Evolutionary conservation across 768 basidiomycete genomes (phyloP).

Genomic region (Rubroboletus pulcherrimus): DNA sequence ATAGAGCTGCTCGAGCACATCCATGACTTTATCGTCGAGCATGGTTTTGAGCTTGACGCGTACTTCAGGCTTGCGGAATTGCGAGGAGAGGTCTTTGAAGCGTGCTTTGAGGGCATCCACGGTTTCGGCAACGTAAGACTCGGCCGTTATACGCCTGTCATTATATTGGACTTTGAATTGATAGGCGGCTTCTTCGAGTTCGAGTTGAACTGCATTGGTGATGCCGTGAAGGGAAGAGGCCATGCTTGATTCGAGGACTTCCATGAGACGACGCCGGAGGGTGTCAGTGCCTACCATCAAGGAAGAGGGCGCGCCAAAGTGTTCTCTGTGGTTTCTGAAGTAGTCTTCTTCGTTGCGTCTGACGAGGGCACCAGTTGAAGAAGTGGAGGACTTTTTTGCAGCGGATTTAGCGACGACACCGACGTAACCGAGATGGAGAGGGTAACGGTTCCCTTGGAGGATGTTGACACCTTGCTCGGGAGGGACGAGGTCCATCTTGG

Average conservation of each 20-base stretch:
- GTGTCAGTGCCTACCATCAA: constrained; percentile 92
- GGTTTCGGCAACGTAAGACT: constrained; percentile 97
- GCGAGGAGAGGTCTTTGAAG: constrained; percentile 80
- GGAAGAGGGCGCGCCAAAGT: constrained; percentile 58
- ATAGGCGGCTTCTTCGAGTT: constrained; percentile 94
- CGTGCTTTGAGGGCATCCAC: constrained; percentile 88
- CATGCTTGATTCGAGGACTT: constrained; percentile 97
- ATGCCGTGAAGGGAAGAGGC: constrained; percentile 93
- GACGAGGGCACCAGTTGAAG: constrained; percentile 45
- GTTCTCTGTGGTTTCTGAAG: constrained; percentile 58
- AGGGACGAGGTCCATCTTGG: constrained; percentile 97
- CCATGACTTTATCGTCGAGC: constrained; percentile 96
- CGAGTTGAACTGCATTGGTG: constrained; percentile 94
- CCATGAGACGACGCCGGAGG: constrained; percentile 87
- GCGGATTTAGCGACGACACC: constrained; percentile 89
- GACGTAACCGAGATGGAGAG: constrained; percentile 95
- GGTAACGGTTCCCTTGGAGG: constrained; percentile 86
- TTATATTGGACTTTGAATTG: constrained; percentile 99
- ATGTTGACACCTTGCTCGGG: constrained; percentile 80
- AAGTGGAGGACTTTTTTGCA: constrained; percentile 45
- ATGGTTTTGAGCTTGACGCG: constrained; percentile 85
- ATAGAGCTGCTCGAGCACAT: constrained; percentile 94
- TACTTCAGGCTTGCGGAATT: constrained; percentile 87
- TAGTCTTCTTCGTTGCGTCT: constrained; percentile 62
- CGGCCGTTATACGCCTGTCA: constrained; percentile 89